Conservation (phyloP, 805 yeast genomes). For the Schizosaccharomyces octosporus region DNA sequence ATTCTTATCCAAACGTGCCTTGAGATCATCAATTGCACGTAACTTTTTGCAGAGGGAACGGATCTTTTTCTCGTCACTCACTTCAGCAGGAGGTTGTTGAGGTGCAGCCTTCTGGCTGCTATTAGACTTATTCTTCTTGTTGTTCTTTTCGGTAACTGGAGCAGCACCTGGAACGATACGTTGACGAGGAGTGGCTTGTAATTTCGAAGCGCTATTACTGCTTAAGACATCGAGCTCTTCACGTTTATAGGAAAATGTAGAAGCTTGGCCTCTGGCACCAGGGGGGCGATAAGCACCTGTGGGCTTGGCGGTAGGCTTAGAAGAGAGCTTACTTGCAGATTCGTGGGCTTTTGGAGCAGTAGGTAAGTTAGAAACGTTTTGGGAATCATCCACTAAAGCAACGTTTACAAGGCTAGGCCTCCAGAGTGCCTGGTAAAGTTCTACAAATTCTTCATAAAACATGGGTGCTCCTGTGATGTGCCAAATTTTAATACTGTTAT, state of each 20-base stretch:
- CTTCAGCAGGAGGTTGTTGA: conserved; percentile 7
- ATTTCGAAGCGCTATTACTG: not conserved
- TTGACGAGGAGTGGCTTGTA: conserved; percentile 1
- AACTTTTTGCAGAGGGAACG: conserved; percentile 76
- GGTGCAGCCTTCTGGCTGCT: conserved; percentile 5
- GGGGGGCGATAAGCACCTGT: conserved; percentile 94
- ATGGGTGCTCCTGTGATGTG: conserved; percentile 66
- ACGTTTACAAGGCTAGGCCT: conserved; percentile 31
- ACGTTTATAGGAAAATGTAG: not conserved
- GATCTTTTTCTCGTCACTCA: conserved; percentile 49
- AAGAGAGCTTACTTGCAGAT: conserved; percentile 29
- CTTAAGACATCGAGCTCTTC: not conserved
- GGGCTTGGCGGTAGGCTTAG: conserved; percentile 27
- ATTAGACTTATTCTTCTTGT: conserved; percentile 30
- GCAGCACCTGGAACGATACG: conserved; percentile 14
- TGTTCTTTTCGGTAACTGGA: conserved; percentile 11
- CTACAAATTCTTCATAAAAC: conserved; percentile 55
- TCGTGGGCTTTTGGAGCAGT: conserved; percentile 34
- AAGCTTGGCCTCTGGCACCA: conserved; percentile 39
- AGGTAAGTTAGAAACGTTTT: conserved; percentile 15
- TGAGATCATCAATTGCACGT: conserved; percentile 81
- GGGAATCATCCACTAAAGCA: conserved; percentile 16
- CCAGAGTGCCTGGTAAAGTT: conserved; percentile 67
- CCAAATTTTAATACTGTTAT: conserved; percentile 85
- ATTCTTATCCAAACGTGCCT: conserved; percentile 59